phyloP scores from a whole-genome alignment of 2,329 filamentous ascomycete genomes.

The Cladosporium sp. region DNA sequence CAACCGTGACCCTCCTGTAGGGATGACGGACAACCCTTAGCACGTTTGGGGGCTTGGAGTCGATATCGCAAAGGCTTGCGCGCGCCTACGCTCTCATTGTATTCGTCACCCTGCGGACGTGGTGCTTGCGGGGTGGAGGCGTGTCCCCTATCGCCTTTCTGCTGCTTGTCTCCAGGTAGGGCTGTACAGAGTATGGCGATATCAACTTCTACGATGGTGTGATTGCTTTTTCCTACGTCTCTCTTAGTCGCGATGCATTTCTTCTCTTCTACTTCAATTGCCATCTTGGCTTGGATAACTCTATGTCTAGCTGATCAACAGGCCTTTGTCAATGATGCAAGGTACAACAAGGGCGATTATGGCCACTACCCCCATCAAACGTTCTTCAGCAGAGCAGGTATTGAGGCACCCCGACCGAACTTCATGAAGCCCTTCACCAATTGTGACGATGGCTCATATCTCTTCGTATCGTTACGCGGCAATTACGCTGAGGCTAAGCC shows the following conservation, averaged over 20 bases:
- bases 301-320: constrained; percentile 22
- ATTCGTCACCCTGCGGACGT: constrained; percentile 8
- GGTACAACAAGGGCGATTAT: constrained; percentile 39
- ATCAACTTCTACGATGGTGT: constrained; percentile 2
- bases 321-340: constrained; percentile 25
- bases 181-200: constrained; percentile 6
- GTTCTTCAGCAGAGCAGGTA: constrained; percentile 35
- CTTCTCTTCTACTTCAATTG: not conserved
- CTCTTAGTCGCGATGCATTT: not conserved
- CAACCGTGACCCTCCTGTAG: not conserved
- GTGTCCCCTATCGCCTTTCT: not conserved
- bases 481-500: constrained; percentile 24
- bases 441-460: constrained; percentile 34
- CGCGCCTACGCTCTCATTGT: not conserved
- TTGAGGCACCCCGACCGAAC: constrained; percentile 37
- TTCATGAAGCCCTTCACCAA: constrained; percentile 33
- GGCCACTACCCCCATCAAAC: constrained; percentile 39
- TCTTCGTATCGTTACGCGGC: constrained; percentile 33
- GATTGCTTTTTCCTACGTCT: not conserved
- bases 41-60: not conserved
- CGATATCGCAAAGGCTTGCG: constrained; percentile 5
- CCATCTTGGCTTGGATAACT: not conserved
- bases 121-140: constrained; percentile 8
- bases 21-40: not conserved
- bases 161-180: not conserved